Conservation (phyloP, 2,329 filamentous ascomycete species). For the Phialocephala sp. region DNA sequence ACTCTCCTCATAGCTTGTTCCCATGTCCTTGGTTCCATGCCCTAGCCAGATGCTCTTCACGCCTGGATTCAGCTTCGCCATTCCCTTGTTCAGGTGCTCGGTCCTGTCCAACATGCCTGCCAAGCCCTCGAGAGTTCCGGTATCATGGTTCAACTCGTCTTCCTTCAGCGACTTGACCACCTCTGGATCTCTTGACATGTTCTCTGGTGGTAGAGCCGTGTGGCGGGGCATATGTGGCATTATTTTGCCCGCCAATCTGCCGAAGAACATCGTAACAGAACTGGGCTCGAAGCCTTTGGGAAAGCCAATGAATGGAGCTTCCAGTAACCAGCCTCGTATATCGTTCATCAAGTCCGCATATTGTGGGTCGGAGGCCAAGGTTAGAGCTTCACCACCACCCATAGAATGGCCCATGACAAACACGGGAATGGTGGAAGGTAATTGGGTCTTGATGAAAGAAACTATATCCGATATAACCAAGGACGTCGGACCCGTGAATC, state of each 20-base stretch:
- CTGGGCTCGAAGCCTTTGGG: constrained; percentile 68
- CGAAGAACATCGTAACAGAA: constrained; percentile 65
- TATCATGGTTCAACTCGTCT: constrained; percentile 80
- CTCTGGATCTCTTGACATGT: constrained; percentile 70
- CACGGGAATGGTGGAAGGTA: constrained; percentile 62
- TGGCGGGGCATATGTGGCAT: constrained; percentile 71
- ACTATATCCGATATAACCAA: constrained; percentile 80
- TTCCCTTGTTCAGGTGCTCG: constrained; percentile 61
- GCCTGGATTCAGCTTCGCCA: constrained; percentile 55
- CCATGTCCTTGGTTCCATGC: constrained; percentile 77
- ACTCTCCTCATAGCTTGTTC: constrained; percentile 69
- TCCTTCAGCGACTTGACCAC: constrained; percentile 64
- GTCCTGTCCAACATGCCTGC: constrained; percentile 79
- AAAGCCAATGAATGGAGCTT: constrained; percentile 81
- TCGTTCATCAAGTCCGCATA: constrained; percentile 61
- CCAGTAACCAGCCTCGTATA: constrained; percentile 76
- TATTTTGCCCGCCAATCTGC: constrained; percentile 70
- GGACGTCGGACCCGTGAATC: constrained; percentile 74
- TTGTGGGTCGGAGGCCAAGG: constrained; percentile 56
- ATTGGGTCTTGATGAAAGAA: constrained; percentile 69
- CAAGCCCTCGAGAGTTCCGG: constrained; percentile 83
- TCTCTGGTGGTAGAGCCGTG: constrained; percentile 66
- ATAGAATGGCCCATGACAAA: constrained; percentile 93
- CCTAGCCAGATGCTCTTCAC: constrained; percentile 72
- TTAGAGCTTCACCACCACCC: constrained; percentile 81